These are phyloP conservation scores for Xylaria bambusicola DNA, from an alignment of 495 filamentous ascomycete genomes.

Conservation along the genomic window DNA sequence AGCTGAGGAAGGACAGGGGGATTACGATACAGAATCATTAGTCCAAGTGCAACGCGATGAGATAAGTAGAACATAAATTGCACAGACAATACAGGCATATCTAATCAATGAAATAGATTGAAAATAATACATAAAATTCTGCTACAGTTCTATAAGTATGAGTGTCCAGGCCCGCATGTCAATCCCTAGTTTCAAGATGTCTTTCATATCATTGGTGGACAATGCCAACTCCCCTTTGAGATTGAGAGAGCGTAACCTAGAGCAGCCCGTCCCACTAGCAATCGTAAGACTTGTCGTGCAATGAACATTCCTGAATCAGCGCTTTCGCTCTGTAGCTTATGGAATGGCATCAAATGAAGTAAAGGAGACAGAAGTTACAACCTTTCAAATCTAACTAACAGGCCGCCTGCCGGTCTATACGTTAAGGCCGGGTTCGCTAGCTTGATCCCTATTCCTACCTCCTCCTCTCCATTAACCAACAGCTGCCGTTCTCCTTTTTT, in stretches of 20 bases:
- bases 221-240: no score
- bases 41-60: conserved; percentile 18
- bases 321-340: no score
- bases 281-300: no score
- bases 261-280: no score
- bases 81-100: background rate
- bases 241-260: no score
- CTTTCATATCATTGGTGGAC: no score
- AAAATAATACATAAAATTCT: no score
- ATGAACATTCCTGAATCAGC: no score
- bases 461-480: conserved; percentile 22
- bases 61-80: conserved; percentile 2
- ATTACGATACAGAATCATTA: conserved; percentile 16
- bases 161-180: background rate
- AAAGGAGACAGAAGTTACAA: conserved; percentile 2
- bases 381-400: conserved; percentile 26
- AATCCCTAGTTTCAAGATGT: background rate
- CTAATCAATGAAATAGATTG: no score
- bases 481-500: conserved; percentile 11
- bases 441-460: conserved; percentile 19
- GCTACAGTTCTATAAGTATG: background rate
- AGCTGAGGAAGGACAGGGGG: conserved; percentile 33
- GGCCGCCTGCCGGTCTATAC: conserved; percentile 25
- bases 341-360: no score
- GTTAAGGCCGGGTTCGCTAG: conserved; percentile 33